phyloP scores from a whole-genome alignment of 2,329 filamentous ascomycete genomes.

The Alternaria atra region DNA sequence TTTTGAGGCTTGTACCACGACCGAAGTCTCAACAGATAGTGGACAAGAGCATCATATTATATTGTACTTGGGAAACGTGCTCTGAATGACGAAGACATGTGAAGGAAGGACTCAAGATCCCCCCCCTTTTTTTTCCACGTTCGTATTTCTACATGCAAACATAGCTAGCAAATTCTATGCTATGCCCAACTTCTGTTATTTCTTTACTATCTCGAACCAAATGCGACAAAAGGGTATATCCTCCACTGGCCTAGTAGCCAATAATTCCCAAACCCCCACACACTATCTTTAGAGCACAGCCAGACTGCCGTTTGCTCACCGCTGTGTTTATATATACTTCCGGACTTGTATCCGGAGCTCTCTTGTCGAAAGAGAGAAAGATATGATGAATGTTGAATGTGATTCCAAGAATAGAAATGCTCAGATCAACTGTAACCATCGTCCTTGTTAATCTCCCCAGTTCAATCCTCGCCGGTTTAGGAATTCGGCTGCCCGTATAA shows the following conservation, averaged over 20 bases:
- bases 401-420: conserved; percentile 3
- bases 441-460: conserved; percentile 9
- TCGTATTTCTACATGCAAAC: not conserved
- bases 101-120: not conserved
- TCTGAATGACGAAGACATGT: not conserved
- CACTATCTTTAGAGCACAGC: conserved; percentile 1
- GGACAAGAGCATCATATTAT: not conserved
- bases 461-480: not conserved
- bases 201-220: not conserved
- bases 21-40: not conserved
- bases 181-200: not conserved
- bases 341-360: conserved; percentile 4
- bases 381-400: not conserved
- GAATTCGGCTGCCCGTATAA: not conserved
- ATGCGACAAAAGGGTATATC: conserved; percentile 13
- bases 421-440: not conserved
- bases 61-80: not conserved
- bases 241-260: conserved; percentile 4
- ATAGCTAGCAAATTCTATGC: not conserved
- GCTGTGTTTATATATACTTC: conserved; percentile 4
- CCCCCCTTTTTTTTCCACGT: too few relatives aligned
- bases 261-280: conserved; percentile 1
- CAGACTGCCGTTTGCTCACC: not conserved
- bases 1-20: conserved; percentile 15
- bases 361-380: not conserved